Evolutionary conservation across 257 asterid genomes (phyloP).

Genomic region (Mitragyna speciosa): DNA sequence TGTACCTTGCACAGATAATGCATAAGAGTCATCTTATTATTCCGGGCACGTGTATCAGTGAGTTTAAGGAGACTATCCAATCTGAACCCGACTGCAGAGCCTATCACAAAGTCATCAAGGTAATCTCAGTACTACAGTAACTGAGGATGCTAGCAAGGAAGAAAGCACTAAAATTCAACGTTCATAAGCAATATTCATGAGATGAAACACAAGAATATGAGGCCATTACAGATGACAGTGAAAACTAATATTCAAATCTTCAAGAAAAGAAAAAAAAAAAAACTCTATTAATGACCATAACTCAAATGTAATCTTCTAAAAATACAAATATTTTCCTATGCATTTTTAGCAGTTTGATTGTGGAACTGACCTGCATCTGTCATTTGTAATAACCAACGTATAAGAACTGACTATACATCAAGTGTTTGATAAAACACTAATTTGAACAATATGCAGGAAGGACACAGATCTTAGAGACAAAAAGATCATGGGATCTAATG

Average conservation of each 20-base stretch:
- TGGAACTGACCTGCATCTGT: background rate
- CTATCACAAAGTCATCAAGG: constrained; percentile 42
- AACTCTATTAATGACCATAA: background rate
- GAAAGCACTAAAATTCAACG: constrained; percentile 8
- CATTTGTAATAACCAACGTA: background rate
- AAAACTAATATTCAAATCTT: background rate
- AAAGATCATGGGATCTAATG: background rate
- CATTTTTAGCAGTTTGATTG: background rate
- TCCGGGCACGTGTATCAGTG: constrained; percentile 88
- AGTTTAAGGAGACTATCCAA: constrained; percentile 96
- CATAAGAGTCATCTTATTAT: constrained; percentile 97
- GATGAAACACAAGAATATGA: background rate
- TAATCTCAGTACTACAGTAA: constrained; percentile 12
- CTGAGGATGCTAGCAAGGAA: background rate
- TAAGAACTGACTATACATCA: background rate
- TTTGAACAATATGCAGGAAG: background rate
- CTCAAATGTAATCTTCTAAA: background rate
- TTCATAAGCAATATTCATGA: background rate
- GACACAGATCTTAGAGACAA: background rate
- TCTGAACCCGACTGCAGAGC: constrained; percentile 91
- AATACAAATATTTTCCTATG: background rate
- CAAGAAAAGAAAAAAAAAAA: background rate
- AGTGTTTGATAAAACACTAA: background rate
- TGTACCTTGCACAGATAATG: constrained; percentile 93
- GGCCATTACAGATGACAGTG: background rate